Evolutionary conservation across 2,329 filamentous ascomycete genomes (phyloP).

Genomic region (Erysiphe pulchra): DNA sequence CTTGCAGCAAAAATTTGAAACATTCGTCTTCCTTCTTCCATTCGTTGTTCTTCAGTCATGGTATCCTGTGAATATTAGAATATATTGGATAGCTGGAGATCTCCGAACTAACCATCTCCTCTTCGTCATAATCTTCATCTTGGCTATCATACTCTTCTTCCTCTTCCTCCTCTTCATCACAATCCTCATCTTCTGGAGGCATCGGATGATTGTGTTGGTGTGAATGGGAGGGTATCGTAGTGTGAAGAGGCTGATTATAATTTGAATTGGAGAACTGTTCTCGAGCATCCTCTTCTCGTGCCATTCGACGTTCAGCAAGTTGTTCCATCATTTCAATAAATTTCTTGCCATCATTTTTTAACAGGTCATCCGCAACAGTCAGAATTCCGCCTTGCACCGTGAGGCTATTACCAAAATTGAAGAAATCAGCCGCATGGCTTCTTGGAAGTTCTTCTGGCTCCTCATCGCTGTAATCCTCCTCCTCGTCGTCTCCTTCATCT

Average conservation of each 20-base stretch:
- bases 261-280: conserved; percentile 32
- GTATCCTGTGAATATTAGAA: conserved; percentile 40
- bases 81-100: conserved; percentile 5
- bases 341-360: conserved; percentile 97
- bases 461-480: conserved; percentile 41
- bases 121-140: conserved; percentile 29
- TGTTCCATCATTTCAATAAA: conserved; percentile 99
- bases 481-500: conserved; percentile 25
- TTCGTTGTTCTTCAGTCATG: conserved; percentile 94
- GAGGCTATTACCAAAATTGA: conserved; percentile 91
- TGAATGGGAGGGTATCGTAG: conserved; percentile 18
- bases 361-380: conserved; percentile 89
- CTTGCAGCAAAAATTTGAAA: conserved; percentile 97
- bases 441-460: conserved; percentile 37
- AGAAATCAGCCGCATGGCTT: conserved; percentile 58
- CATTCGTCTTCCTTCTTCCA: conserved; percentile 96
- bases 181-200: conserved; percentile 43
- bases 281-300: conserved; percentile 74
- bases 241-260: conserved; percentile 30
- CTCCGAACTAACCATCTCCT: conserved; percentile 33
- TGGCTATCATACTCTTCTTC: conserved; percentile 34
- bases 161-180: conserved; percentile 36
- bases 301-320: conserved; percentile 88
- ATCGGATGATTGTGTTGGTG: conserved; percentile 44
- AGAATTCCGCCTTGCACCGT: conserved; percentile 95